Evolutionary conservation across 108 stramenopile species (phyloP), one percentile per base, ranked within the genome.

Genomic region (Chaetoceros muelleri): DNA sequence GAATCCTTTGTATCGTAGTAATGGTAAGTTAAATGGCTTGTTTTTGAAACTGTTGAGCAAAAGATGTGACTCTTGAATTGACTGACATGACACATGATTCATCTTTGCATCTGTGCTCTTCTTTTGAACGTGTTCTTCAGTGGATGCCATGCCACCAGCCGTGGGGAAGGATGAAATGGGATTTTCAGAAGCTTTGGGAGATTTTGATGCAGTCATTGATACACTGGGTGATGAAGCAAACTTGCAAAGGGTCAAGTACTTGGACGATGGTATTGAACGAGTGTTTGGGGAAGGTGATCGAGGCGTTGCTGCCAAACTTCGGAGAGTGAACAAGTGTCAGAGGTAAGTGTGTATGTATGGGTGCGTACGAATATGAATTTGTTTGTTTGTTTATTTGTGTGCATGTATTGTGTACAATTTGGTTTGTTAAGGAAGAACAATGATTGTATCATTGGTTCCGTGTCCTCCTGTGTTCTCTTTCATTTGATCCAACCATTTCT

Each of bases 191-290:
- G 53, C 34, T 10, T 40, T 90, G 28, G 89, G 84, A 44, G 53
- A 78, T 27, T 90, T 90, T 60, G 85, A 90, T 66, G 66, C 75
- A 3, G 53, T 90, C 44, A 57, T 90, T 28, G 89, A 90, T 75
- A 90, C 85, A 2, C 47, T 85, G 25, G 58, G 64, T 44, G 80
- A 83, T 54, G 85, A 87, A 74, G 55, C 34, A 13, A 40, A 40
- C 13, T 40, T 40, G 5, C 8, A 40, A 10, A 10, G 8, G 34
- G 34, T 40, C 34, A 40, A 40, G 34, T 40, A 40, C 13, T 40
- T 10, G 5, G 34, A 40, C 5, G 34, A 40, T 40, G 34, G 34
- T 40, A 13, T 40, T 5, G 34, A 40, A 10, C 34, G 34, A 10
- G 34, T 40, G 8, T 40, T 40, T 40, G 34, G 34, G 13, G 34